Conservation (phyloP, 495 filamentous ascomycete species). For the Annulohypoxylon bovei region DNA sequence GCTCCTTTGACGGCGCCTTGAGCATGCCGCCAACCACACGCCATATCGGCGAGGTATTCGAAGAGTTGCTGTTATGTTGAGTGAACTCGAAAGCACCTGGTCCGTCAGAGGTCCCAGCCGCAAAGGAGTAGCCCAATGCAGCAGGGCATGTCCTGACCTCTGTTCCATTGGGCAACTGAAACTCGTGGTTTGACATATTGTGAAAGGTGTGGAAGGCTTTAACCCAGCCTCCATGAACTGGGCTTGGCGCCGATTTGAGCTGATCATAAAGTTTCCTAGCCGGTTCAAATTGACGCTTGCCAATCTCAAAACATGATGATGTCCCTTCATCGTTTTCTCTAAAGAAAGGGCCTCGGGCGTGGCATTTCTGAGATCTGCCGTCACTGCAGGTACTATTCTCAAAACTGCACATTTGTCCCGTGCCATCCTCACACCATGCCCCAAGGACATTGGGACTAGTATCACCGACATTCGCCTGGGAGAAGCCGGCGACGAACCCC, state of each 20-base stretch:
- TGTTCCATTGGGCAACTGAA: conserved; percentile 78
- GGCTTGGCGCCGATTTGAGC: conserved; percentile 58
- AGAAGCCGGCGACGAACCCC: conserved; percentile 92
- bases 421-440: conserved; percentile 82
- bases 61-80: conserved; percentile 78
- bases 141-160: conserved; percentile 82
- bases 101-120: conserved; percentile 92
- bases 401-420: conserved; percentile 74
- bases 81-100: conserved; percentile 95
- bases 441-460: conserved; percentile 90
- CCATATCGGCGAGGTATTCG: conserved; percentile 88
- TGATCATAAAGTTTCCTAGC: conserved; percentile 71
- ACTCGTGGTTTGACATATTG: conserved; percentile 77
- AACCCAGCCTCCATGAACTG: conserved; percentile 69
- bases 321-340: conserved; percentile 75
- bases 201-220: conserved; percentile 79
- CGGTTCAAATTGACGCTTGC: conserved; percentile 74
- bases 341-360: conserved; percentile 86
- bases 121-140: conserved; percentile 94
- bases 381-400: conserved; percentile 79
- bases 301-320: conserved; percentile 82
- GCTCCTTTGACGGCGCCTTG: conserved; percentile 74
- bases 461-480: conserved; percentile 93
- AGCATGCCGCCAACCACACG: conserved; percentile 75
- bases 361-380: conserved; percentile 79